Percentiles rank a stretch among this genome's conserved stretches.
These are phyloP conservation scores for button mushroom (Agaricus bisporus) DNA, from an alignment of 768 basidiomycete species.

Conservation along the genomic window DNA sequence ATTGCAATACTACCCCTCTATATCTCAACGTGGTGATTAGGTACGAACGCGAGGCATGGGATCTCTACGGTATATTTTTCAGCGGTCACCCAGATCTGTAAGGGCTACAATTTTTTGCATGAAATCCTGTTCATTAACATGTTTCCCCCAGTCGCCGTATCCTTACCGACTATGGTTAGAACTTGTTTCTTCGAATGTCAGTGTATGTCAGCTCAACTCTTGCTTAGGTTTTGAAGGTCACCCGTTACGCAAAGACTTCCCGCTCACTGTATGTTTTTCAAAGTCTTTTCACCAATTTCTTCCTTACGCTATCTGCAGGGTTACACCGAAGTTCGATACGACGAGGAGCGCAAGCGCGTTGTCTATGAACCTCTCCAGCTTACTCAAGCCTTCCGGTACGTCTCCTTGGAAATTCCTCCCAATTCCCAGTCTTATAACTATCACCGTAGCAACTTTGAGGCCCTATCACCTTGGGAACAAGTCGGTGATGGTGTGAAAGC, in stretches of 20 bases:
- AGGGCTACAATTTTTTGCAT: constrained; percentile 23
- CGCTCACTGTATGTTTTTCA: constrained; percentile 67
- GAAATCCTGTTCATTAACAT: constrained; percentile 10
- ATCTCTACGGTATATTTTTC: constrained; percentile 96
- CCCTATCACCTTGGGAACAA: constrained; percentile 93
- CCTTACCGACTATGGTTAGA: constrained; percentile 89
- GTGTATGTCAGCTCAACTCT: constrained; percentile 10
- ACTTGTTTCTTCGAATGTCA: constrained; percentile 14
- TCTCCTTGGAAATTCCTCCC: neutral
- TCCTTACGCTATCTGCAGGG: constrained; percentile 46
- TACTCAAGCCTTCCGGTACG: constrained; percentile 94
- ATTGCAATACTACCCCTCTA: neutral
- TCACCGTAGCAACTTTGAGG: constrained; percentile 81
- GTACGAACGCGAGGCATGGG: constrained; percentile 99
- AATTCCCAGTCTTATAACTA: neutral
- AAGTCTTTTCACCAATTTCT: neutral
- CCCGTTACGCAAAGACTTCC: constrained; percentile 97
- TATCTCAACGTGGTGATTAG: constrained; percentile 25
- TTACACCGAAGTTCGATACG: constrained; percentile 97
- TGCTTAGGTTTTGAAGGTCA: constrained; percentile 88
- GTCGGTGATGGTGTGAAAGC: constrained; percentile 58
- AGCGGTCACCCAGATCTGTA: constrained; percentile 93
- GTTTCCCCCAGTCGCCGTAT: constrained; percentile 72
- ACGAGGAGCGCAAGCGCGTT: constrained; percentile 95
- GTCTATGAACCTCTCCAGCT: constrained; percentile 97